Evolutionary conservation across 2,329 filamentous ascomycete genomes (phyloP).

Genomic region (Trichothecium sympodiale): DNA sequence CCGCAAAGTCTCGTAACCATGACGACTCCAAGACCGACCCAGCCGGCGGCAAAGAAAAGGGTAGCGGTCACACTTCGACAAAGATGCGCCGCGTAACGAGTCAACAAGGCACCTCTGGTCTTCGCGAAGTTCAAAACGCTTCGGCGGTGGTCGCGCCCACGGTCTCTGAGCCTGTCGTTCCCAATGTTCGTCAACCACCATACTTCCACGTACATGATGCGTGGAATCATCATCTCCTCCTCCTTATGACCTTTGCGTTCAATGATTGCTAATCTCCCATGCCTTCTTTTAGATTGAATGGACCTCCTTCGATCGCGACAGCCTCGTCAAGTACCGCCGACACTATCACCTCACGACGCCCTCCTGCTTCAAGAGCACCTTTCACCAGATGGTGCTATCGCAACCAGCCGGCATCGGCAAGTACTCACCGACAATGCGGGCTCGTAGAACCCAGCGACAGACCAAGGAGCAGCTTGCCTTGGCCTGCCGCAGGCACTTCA

Average conservation of each 20-base stretch:
- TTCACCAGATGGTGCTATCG: constrained; percentile 50
- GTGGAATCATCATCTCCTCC: constrained; percentile 1
- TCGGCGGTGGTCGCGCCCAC: constrained; percentile 20
- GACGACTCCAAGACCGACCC: constrained; percentile 35
- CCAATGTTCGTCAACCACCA: constrained; percentile 19
- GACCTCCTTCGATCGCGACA: constrained; percentile 53
- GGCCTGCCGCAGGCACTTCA: constrained; percentile 73
- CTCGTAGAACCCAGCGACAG: constrained; percentile 49
- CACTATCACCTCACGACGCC: constrained; percentile 62
- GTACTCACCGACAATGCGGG: constrained; percentile 66
- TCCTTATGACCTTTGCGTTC: constrained; percentile 7
- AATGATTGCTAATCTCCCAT: constrained; percentile 2
- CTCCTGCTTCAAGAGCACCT: constrained; percentile 55
- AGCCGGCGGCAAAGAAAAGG: constrained; percentile 32
- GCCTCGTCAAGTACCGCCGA: constrained; percentile 66
- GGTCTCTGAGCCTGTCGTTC: constrained; percentile 17
- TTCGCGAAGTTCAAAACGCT: constrained; percentile 32
- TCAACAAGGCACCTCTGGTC: constrained; percentile 34
- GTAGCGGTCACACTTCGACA: constrained; percentile 31
- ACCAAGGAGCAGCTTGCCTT: constrained; percentile 62
- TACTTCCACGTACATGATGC: constrained; percentile 4
- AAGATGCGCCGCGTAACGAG: constrained; percentile 47
- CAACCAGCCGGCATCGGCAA: constrained; percentile 54
- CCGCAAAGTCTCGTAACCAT: constrained; percentile 33
- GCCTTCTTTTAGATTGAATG: constrained; percentile 42